These are phyloP conservation scores for Schizosaccharomyces versatilis DNA, from an alignment of 1,139 yeast species.

Conservation along the genomic window DNA sequence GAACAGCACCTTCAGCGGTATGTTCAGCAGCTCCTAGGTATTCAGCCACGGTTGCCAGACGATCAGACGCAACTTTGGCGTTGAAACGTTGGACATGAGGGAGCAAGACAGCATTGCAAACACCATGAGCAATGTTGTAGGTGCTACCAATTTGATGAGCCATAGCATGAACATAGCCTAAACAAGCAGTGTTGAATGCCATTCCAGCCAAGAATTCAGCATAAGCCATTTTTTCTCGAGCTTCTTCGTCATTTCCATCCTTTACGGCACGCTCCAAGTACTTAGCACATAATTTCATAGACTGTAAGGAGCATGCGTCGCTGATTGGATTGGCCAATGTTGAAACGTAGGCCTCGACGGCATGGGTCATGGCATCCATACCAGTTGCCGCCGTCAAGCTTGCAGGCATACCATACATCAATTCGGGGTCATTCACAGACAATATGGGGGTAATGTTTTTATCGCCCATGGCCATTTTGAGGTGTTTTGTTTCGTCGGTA, in stretches of 20 bases:
- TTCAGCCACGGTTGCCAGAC: neutral
- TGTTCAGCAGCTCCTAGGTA: neutral
- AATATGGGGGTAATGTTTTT: neutral
- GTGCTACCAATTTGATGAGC: neutral
- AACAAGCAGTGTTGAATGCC: neutral
- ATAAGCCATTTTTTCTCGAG: neutral
- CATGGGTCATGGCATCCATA: slow-evolving; percentile 2
- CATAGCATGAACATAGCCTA: slow-evolving; percentile 2
- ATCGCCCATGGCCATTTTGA: neutral
- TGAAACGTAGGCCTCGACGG: slow-evolving; percentile 2
- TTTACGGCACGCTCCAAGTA: neutral
- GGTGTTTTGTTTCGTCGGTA: neutral
- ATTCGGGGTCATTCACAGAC: neutral
- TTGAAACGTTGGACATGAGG: neutral
- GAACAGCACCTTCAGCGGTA: neutral
- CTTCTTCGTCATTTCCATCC: neutral
- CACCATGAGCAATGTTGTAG: neutral
- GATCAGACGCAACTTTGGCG: neutral
- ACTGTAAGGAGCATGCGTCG: neutral
- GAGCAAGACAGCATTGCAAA: neutral
- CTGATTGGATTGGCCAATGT: neutral
- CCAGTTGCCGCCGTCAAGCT: slow-evolving; percentile 1
- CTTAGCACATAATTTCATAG: neutral
- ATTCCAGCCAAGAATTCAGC: slow-evolving; percentile 1
- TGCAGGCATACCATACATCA: neutral